Conservation (phyloP, 2,329 filamentous ascomycete species). For the Xylariaceae sp. region DNA sequence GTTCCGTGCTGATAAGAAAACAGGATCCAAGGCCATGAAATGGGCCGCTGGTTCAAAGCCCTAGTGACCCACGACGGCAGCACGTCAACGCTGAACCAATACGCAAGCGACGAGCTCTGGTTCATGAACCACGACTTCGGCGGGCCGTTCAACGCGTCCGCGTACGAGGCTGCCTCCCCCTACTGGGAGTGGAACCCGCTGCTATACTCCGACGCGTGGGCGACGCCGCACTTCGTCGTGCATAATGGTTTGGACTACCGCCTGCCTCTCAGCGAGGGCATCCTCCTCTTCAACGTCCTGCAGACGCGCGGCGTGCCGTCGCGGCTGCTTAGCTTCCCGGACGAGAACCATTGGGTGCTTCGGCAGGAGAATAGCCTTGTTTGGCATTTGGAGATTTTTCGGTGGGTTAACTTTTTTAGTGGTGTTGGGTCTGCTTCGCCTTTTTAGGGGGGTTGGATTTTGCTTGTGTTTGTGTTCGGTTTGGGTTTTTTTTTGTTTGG, state of each 20-base stretch:
- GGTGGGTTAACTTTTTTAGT: slow-evolving; percentile 61
- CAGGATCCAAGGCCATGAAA: slow-evolving; percentile 50
- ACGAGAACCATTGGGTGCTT: slow-evolving; percentile 70
- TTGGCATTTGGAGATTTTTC: slow-evolving; percentile 65
- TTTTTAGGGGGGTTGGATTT: slow-evolving; percentile 25
- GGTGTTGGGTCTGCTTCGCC: slow-evolving; percentile 32
- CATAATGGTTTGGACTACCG: slow-evolving; percentile 66
- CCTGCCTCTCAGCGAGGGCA: slow-evolving; percentile 61
- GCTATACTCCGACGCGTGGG: slow-evolving; percentile 52
- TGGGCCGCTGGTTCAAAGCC: slow-evolving; percentile 54
- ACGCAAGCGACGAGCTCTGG: slow-evolving; percentile 35
- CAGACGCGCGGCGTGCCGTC: slow-evolving; percentile 62
- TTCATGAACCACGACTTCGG: slow-evolving; percentile 44
- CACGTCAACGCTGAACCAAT: slow-evolving; percentile 35
- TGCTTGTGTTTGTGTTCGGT: no score
- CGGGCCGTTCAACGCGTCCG: slow-evolving; percentile 43
- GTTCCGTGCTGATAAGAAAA: background rate
- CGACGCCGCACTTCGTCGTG: slow-evolving; percentile 66
- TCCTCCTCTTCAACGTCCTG: slow-evolving; percentile 65
- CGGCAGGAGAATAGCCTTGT: slow-evolving; percentile 64
- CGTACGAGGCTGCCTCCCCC: slow-evolving; percentile 36
- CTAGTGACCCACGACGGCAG: slow-evolving; percentile 52
- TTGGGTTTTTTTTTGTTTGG: no score
- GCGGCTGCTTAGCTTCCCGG: slow-evolving; percentile 64
- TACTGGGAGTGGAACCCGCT: slow-evolving; percentile 50